Conservation (phyloP, 2,329 filamentous ascomycete genomes). For the Nakataea oryzae region DNA sequence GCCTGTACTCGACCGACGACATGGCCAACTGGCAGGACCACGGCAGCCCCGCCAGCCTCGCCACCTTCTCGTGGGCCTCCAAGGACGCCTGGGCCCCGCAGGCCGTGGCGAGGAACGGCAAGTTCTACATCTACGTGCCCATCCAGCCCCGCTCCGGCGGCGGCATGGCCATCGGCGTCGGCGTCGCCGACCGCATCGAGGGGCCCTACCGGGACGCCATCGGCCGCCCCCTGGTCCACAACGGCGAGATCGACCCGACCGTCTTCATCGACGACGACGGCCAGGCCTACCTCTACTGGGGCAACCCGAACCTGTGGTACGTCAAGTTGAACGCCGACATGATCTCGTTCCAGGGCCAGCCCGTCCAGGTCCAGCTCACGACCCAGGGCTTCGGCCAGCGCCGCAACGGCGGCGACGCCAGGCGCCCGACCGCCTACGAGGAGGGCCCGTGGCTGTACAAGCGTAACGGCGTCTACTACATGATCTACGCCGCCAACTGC, state of each 20-base stretch:
- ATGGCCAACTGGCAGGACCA: conserved; percentile 23
- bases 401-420: background rate
- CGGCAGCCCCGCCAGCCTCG: conserved; percentile 14
- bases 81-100: conserved; percentile 23
- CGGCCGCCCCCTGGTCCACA: conserved; percentile 21
- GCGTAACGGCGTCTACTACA: conserved; percentile 17
- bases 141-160: conserved; percentile 8
- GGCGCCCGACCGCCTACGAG: conserved; percentile 13
- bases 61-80: conserved; percentile 21
- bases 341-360: conserved; percentile 20
- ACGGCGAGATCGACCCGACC: conserved; percentile 24
- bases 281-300: conserved; percentile 31
- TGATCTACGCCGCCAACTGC: conserved; percentile 18
- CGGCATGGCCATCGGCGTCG: conserved; percentile 21
- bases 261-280: conserved; percentile 28
- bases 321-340: conserved; percentile 28
- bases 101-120: conserved; percentile 18
- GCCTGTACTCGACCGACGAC: conserved; percentile 20
- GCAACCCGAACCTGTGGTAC: conserved; percentile 24
- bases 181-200: conserved; percentile 19
- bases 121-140: conserved; percentile 22
- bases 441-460: conserved; percentile 22
- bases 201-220: conserved; percentile 24
- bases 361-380: conserved; percentile 13
- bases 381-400: background rate